Percentiles rank a stretch among this genome's conserved stretches.
Conservation (phyloP, 495 filamentous ascomycete species). For the Trichocladium uniseriatum region DNA sequence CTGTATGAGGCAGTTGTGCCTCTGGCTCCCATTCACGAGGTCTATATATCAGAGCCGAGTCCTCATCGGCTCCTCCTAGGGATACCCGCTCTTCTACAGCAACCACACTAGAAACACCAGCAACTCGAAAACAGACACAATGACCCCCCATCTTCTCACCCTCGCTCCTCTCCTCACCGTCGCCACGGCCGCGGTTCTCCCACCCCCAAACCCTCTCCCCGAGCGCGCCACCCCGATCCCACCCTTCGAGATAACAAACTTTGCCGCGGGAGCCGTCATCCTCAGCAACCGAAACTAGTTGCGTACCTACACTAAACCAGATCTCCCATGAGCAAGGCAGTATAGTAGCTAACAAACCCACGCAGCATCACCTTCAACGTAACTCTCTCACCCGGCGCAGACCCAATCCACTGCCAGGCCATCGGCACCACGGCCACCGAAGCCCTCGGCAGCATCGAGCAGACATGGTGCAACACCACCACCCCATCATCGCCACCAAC, state of each 20-base stretch:
- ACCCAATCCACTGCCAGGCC: conserved; percentile 10
- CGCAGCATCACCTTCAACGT: conserved; percentile 21
- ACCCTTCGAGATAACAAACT: conserved; percentile 16
- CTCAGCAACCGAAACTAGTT: conserved; percentile 22
- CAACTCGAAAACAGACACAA: background rate
- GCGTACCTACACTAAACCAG: too few species aligned
- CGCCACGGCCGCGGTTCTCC: background rate
- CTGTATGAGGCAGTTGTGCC: too few species aligned
- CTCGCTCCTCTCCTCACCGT: background rate
- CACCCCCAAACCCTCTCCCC: background rate
- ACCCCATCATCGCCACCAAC: background rate
- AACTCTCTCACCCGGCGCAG: background rate
- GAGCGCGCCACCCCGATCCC: conserved; percentile 2
- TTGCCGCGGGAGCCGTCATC: conserved; percentile 15
- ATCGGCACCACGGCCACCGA: conserved; percentile 18
- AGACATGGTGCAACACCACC: conserved; percentile 14
- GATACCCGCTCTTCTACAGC: background rate
- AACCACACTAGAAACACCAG: background rate
- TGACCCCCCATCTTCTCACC: background rate
- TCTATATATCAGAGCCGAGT: too few species aligned
- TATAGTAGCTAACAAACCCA: background rate
- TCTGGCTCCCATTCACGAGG: too few species aligned
- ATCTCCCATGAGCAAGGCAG: too few species aligned
- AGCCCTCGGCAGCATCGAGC: conserved; percentile 6
- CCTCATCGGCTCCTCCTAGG: too few species aligned